Percentiles rank a stretch among this genome's conserved stretches.
Conservation (phyloP, 257 asterid genomes). For the Solanum tarijense region DNA sequence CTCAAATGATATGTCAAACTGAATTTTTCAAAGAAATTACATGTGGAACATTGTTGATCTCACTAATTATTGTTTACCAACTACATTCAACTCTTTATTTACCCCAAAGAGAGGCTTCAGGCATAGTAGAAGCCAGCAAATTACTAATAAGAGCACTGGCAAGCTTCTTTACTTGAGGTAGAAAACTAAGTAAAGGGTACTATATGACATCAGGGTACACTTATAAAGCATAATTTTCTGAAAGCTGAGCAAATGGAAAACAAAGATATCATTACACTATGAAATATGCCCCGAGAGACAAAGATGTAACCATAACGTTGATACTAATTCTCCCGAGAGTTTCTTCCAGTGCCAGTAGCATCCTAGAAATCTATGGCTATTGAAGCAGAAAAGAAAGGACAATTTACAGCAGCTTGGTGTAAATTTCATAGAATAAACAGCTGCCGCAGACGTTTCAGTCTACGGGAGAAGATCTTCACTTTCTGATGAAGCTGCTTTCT, state of each 20-base stretch:
- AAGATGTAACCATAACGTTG: background rate
- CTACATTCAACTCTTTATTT: background rate
- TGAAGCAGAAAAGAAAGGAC: background rate
- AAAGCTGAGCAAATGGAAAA: background rate
- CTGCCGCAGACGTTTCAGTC: background rate
- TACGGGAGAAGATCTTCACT: constrained; percentile 14
- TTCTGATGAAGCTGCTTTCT: constrained; percentile 18
- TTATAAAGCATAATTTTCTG: background rate
- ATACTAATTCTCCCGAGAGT: background rate
- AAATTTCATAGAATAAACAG: background rate
- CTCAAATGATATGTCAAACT: background rate
- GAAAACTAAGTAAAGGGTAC: background rate
- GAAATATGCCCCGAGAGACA: background rate
- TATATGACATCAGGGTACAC: background rate
- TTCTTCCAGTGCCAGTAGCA: background rate
- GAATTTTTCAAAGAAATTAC: background rate
- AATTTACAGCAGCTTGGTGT: background rate
- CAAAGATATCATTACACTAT: background rate
- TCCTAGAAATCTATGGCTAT: background rate
- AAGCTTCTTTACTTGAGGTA: background rate
- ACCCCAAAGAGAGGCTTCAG: background rate
- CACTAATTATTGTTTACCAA: background rate
- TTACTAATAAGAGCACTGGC: background rate
- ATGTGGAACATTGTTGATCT: background rate
- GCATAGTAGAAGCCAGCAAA: background rate